Base-by-base conservation (phyloP, 352 stramenopile species). In the Peronospora destructor region DNA sequence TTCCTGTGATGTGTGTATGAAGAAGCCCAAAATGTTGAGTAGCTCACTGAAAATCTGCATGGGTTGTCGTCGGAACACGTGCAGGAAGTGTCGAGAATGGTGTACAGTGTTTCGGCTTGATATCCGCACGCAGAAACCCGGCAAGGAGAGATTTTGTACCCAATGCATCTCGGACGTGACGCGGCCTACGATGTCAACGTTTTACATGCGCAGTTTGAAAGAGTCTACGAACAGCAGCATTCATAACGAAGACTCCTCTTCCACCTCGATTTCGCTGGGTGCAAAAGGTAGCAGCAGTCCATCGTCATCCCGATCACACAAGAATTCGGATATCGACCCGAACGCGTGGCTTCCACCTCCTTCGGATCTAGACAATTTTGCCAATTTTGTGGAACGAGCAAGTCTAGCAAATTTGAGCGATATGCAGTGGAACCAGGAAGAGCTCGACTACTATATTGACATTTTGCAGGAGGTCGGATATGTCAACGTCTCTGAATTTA, bases 41-140 rank as follows among this genome's bases (percentile, higher is more conserved):
- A 49, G 61, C 0, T 38, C 53, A 6, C 44, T 74, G 10, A 69
- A 79, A 34, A 29, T 70, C 21, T 86, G 75, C 39, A 66, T 71
- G 53, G 75, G 72, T n/a, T 86, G 75, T 46, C 62, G 71, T 6
- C 68, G 64, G 11, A 73, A 73, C n/a, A 66, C 77, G 16, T 86
- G 75, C 42, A 47, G 37, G 16, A 71, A 66, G 29, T 86, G 75
- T 33, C 63, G 66, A 3, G 55, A 81, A 21, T 68, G 53, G 53
- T 73, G 72, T 38, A 68, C 54, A 2, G 60, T 84, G 1, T 86
- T 86, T 44, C 65, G 66, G 0, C 56, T 84, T 1, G 59, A 76
- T 28, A 23, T 64, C 14, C 73, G 72, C 0, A 71, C 68, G 23
- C 65, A 70, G 6, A 66, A 66, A 16, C 71, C 75, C 0, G 60